These are phyloP conservation scores for Trichomonas tenax DNA, from an alignment of 208 protist species.

Conservation along the genomic window DNA sequence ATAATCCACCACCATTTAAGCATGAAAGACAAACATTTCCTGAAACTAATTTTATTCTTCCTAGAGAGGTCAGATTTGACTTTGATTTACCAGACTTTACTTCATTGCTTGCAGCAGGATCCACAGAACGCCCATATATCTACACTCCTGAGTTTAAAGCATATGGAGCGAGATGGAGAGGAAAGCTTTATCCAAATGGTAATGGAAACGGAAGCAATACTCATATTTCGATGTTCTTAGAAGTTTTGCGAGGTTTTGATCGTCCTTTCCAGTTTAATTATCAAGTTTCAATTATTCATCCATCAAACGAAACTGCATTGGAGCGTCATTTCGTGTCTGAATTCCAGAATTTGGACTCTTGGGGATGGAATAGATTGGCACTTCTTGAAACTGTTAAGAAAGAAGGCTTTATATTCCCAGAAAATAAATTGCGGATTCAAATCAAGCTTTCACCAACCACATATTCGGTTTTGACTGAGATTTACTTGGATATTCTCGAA, in stretches of 20 bases:
- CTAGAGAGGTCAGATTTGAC: neutral
- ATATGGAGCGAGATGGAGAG: neutral
- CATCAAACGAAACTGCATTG: neutral
- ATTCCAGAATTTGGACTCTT: neutral
- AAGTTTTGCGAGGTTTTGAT: neutral
- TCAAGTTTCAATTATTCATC: neutral
- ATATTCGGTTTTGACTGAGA: neutral
- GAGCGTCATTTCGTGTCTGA: neutral
- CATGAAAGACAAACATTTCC: neutral
- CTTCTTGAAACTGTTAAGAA: neutral
- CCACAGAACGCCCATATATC: neutral
- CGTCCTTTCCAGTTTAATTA: neutral
- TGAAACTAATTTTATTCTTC: neutral
- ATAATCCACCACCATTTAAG: neutral
- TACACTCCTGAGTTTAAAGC: neutral
- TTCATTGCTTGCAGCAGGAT: neutral
- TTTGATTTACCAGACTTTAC: neutral
- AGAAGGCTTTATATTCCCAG: neutral
- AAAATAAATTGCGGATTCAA: neutral
- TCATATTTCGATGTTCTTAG: neutral
- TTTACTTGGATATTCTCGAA: neutral
- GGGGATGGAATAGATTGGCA: neutral
- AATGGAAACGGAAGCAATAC: neutral
- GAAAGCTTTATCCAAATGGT: neutral
- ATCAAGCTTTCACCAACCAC: neutral